Base-by-base conservation (phyloP, 768 basidiomycete species). In the Tephrocybe sp. region DNA sequence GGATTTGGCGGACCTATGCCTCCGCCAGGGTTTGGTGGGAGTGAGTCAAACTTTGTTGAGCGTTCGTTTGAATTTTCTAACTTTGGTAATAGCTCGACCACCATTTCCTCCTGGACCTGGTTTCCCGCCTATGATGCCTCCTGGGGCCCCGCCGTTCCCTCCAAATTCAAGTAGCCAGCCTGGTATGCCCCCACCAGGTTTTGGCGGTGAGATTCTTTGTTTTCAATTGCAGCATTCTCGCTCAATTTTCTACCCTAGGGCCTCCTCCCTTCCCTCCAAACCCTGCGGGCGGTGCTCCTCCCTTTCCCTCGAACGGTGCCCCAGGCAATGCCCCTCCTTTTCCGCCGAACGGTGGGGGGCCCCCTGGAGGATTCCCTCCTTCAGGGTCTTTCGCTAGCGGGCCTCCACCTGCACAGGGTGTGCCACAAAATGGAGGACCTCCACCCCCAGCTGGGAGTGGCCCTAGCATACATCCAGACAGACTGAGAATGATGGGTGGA, bases 401-500 rank as follows among this genome's bases (percentile, higher is more conserved):
- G 62, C 66, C 59, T 67, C 65, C 54, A 66, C 70, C 71, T 14
- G 65, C 72, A 38, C 65, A 65, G 60, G 64, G 61, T n/a, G 57
- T 65, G 4, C 64, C 67, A 13, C 53, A 61, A 50, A 51, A 56
- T 39, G 60, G 61, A 54, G 60, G 38, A 12, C 51, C 64, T 4
- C 64, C 67, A 9, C 61, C 65, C 20, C 49, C 66, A n/a, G 60
- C 66, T 40, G 66, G 70, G 26, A 65, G 65, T 16, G 77, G 78
- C 16, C 83, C 85, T 38, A 82, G 75, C n/a, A 91, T 92, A 57
- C 90, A 92, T 65, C 90, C 90, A 9, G 90, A 92, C 68, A 79
- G 90, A 52, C 60, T 89, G 66, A 77, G 88, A 52, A 91, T 92
- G 89, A 82, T 92, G 84, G 77, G 67, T 46, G 66, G 64, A 45